A percentile compares a stretch with the other conserved stretches of the same genome.
Evolutionary conservation across 208 protist species (phyloP).

Genomic region (Leishmania lainsoni): DNA sequence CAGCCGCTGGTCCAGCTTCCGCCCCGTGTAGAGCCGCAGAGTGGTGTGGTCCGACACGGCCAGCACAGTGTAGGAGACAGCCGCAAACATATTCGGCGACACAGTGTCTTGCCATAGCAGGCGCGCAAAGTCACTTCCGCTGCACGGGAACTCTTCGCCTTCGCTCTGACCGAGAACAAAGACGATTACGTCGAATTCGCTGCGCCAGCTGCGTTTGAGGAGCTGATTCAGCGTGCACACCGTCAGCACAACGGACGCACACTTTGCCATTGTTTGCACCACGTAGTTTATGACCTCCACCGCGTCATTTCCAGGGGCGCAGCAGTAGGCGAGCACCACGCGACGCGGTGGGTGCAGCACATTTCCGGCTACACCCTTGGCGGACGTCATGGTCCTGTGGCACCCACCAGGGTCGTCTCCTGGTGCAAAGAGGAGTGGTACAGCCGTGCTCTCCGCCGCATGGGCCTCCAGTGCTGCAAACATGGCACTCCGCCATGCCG

Average conservation of each 20-base stretch:
- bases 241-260: conserved; percentile 9
- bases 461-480: conserved; percentile 31
- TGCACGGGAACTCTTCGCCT: conserved; percentile 49
- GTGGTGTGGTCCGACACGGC: conserved; percentile 54
- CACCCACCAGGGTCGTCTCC: too few species aligned
- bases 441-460: neutral
- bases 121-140: conserved; percentile 44
- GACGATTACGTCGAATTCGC: conserved; percentile 37
- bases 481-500: conserved; percentile 37
- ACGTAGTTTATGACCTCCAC: conserved; percentile 26
- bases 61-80: conserved; percentile 58
- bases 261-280: conserved; percentile 17
- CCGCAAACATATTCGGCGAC: conserved; percentile 37
- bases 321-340: conserved; percentile 28
- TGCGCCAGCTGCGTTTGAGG: conserved; percentile 41
- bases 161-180: conserved; percentile 38
- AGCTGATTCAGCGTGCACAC: conserved; percentile 41
- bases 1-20: conserved; percentile 52
- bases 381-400: neutral
- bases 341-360: conserved; percentile 5
- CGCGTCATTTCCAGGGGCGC: conserved; percentile 14
- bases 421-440: neutral
- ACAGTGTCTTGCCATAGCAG: conserved; percentile 40
- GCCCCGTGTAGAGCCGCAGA: conserved; percentile 36
- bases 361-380: neutral